Evolutionary conservation across 208 protist genomes (phyloP).

Genomic region (Trypanosomatidae sp.): DNA sequence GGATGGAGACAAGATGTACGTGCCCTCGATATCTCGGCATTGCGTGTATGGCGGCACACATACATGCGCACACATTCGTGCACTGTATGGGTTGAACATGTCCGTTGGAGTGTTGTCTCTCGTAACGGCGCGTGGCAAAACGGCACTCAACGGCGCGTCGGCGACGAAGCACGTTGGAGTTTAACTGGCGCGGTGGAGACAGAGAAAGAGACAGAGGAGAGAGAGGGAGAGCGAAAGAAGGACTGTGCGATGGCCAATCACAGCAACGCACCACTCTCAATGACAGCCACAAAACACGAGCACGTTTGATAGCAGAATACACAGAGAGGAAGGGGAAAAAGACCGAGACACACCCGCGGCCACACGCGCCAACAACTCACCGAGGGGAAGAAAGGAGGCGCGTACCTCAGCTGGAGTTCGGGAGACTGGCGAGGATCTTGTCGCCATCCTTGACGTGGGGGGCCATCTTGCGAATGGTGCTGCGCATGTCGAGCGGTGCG

Average conservation of each 20-base stretch:
- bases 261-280: neutral
- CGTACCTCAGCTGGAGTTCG: constrained; percentile 12
- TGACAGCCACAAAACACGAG: neutral
- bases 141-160: neutral
- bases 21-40: neutral
- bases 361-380: neutral
- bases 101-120: neutral
- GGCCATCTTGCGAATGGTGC: constrained; percentile 77
- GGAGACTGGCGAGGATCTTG: constrained; percentile 71
- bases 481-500: constrained; percentile 82
- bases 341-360: neutral
- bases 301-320: neutral
- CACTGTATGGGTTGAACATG: neutral
- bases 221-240: neutral
- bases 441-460: constrained; percentile 85
- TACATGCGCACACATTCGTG: neutral
- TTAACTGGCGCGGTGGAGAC: neutral
- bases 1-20: neutral
- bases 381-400: neutral
- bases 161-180: neutral
- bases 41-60: neutral
- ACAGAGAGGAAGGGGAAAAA: neutral
- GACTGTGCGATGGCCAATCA: neutral
- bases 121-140: neutral
- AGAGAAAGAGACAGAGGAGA: neutral